Evolutionary conservation across 2,329 filamentous ascomycete species (phyloP).

Genomic region (Alternaria atra): DNA sequence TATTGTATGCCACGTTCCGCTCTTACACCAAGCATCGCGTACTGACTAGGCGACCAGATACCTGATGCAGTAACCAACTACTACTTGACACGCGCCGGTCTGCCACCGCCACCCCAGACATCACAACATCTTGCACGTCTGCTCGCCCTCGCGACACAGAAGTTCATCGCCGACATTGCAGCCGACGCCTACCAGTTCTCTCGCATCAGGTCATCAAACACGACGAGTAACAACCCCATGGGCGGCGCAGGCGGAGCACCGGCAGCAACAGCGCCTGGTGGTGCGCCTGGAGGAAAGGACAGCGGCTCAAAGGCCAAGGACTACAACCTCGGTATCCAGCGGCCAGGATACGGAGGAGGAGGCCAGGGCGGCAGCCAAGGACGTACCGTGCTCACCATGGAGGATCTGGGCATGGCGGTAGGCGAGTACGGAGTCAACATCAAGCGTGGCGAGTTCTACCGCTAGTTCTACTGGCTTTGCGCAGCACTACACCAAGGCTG

Average conservation of each 20-base stretch:
- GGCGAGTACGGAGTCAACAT: slow-evolving; percentile 98
- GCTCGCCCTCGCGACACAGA: slow-evolving; percentile 96
- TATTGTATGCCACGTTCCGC: slow-evolving; percentile 70
- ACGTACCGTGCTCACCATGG: slow-evolving; percentile 95
- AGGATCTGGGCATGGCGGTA: slow-evolving; percentile 97
- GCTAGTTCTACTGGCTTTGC: slow-evolving; percentile 58
- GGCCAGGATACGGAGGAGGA: slow-evolving; percentile 73
- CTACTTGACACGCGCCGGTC: slow-evolving; percentile 94
- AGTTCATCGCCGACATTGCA: slow-evolving; percentile 97
- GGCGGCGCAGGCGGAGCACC: slow-evolving; percentile 74
- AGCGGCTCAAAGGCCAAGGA: slow-evolving; percentile 55
- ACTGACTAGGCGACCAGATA: slow-evolving; percentile 68
- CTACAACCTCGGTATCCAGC: slow-evolving; percentile 58
- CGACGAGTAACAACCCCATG: slow-evolving; percentile 89
- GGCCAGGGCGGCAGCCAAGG: slow-evolving; percentile 90
- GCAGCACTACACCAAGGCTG: neutral
- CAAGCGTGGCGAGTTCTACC: slow-evolving; percentile 96
- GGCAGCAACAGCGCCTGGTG: slow-evolving; percentile 64
- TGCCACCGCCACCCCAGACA: slow-evolving; percentile 90
- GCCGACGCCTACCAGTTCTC: slow-evolving; percentile 98
- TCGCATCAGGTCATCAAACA: slow-evolving; percentile 92
- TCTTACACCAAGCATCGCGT: neutral
- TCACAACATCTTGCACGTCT: slow-evolving; percentile 90
- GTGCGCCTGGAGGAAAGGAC: slow-evolving; percentile 62
- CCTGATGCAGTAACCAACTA: slow-evolving; percentile 97